Base-by-base conservation (phyloP, 176 grass and related monocot genomes). In the Hordeum vulgare region DNA sequence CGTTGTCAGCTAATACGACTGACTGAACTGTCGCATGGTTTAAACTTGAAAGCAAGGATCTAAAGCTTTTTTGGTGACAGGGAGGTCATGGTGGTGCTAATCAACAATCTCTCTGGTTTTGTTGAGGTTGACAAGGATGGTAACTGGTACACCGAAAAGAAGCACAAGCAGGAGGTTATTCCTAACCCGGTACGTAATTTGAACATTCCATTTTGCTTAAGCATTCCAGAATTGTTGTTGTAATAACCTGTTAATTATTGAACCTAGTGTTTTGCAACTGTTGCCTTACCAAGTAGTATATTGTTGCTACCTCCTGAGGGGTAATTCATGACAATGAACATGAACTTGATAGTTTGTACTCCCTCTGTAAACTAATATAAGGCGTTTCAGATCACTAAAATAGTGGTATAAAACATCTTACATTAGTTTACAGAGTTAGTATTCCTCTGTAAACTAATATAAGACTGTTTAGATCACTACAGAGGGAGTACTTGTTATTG, bases 11-110 rank as follows among this genome's bases (percentile, higher is more conserved):
- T 35, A 78, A 54, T 71, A 75, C 42, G 21, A 34, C n/a, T 8
- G 17, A 47, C 69, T 15, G 17, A n/a, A 29, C 20, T 41, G 44
- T 49, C 1, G 1, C 24, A 34, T 66, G 59, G 11, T 71, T 54
- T n/a, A 34, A 74, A 60, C 15, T 75, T 47, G 28, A 66, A 80
- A 77, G 13, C 11, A 76, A 80, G 17, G 18, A 14, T 80, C 67
- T 81, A 20, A 53, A 11, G 39, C 79, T 79, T 85, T 0, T 81
- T 66, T 51, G 34, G 29, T 81, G 5, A 83, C 76, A 98, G 96
- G 89, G 93, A 95, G 80, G 75, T 93, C 56, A 91, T 98, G 89
- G 93, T 98, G n/a, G 90, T 95, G 69, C 85, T 80, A n/a, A 88
- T 98, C 34, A 87, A 90, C 33, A 98, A 98, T 58, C 65, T 90